Base-by-base conservation (phyloP, 306 rosid genomes). In the Cucurbita moschata region DNA sequence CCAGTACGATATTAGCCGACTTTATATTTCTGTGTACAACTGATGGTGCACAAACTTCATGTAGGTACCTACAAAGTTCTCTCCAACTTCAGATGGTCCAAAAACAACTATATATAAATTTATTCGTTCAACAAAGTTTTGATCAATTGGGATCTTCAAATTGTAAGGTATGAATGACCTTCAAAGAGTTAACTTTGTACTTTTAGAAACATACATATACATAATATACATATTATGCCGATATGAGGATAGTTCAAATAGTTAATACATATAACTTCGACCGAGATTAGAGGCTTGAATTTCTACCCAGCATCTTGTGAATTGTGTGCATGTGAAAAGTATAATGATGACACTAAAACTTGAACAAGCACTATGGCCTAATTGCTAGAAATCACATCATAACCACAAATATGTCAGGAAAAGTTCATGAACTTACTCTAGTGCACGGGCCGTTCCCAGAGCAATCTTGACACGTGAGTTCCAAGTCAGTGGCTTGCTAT, bases 31-130 rank as follows among this genome's bases (percentile, higher is more conserved):
- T 91, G 78, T 95, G 99, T 73, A 95, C 85, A 78, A 95, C 77
- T 44, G 99, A 88, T 55, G 99, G 99, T n/a, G 96, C 87, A 85
- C 97, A 91, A 78, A 86, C 96, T 87, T 95, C 99, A 72, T 95
- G 99, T 6, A 95, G 82, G 82, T 95, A 95, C 96, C 99, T 94
- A 79, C 71, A 64, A 76, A 26, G n/a, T 68, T 46, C 37, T 65
- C 71, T 19, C 6, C 37, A 43, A 43, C 40, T 19, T 67, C 56
- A 68, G 56, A 21, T 26, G 57, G 8, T 68, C 18, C 21, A 68
- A 47, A 12, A 68, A 50, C 42, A 68, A 47, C 21, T 13, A 47
- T 23, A 46, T 7, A 68, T 13, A 47, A 49, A 81, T 72, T 40
- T 30, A 66, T 66, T 44, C 11, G 51, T 40, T 7, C 46, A 1